Conservation (phyloP, 163 green algal species). For the Chlorella variabilis region DNA sequence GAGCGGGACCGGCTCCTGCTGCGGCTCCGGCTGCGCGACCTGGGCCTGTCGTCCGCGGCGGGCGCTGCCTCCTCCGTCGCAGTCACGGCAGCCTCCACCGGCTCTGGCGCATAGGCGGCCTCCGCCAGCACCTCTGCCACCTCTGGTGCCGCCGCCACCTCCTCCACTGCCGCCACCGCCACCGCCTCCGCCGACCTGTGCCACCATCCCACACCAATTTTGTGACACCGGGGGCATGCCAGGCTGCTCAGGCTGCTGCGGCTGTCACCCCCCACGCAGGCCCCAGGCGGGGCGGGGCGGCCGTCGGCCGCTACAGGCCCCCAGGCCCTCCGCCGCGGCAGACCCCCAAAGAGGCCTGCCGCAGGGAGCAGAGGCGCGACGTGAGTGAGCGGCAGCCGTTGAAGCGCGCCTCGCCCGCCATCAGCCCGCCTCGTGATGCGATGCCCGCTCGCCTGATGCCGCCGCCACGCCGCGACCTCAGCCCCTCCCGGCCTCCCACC, state of each 20-base stretch:
- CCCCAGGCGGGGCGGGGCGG: too few relatives aligned
- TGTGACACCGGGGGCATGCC: background rate
- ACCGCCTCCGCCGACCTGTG: slow-evolving; percentile 14
- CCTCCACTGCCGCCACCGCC: background rate
- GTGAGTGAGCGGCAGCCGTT: slow-evolving; percentile 14
- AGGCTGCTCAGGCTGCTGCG: background rate
- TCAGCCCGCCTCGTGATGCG: background rate
- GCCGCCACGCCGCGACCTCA: background rate
- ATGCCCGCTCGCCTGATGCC: background rate
- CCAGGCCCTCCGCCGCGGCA: background rate
- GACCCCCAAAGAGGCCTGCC: slow-evolving; percentile 18
- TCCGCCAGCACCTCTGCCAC: background rate
- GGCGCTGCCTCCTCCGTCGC: background rate
- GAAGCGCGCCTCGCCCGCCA: background rate
- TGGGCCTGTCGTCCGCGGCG: background rate
- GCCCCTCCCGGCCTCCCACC: background rate
- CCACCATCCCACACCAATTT: slow-evolving; percentile 15
- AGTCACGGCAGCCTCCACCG: background rate
- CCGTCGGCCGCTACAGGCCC: background rate
- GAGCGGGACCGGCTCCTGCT: background rate
- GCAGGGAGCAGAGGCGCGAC: slow-evolving; percentile 15
- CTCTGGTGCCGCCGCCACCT: background rate
- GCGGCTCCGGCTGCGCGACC: background rate
- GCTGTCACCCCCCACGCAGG: too few relatives aligned
- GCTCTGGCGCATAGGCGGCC: background rate